Evolutionary conservation across 2,329 filamentous ascomycete species (phyloP).

Genomic region (Delphinella strobiligena): DNA sequence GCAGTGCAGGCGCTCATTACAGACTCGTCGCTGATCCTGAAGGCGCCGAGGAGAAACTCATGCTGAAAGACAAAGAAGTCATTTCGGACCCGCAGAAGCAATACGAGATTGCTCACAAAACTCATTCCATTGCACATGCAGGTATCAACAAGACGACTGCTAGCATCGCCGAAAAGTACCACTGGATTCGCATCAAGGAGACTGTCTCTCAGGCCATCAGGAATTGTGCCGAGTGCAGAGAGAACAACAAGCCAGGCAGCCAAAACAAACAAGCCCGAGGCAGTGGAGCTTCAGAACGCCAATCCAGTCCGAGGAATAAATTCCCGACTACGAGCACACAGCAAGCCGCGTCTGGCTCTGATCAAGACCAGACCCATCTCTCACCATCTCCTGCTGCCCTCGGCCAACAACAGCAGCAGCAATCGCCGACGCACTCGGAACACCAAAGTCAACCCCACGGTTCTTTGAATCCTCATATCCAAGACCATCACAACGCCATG

Average conservation of each 20-base stretch:
- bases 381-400: too few species aligned
- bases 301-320: conserved; percentile 14
- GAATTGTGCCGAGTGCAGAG: conserved; percentile 83
- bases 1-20: conserved; percentile 91
- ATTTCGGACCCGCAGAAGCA: conserved; percentile 81
- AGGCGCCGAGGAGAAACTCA: conserved; percentile 58
- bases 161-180: conserved; percentile 82
- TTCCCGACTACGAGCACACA: background rate
- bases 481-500: conserved; percentile 16
- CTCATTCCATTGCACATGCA: conserved; percentile 67
- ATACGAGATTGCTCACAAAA: conserved; percentile 71
- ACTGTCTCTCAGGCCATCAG: conserved; percentile 91
- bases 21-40: conserved; percentile 51
- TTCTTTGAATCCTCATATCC: too few species aligned
- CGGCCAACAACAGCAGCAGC: conserved; percentile 10
- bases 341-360: background rate
- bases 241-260: conserved; percentile 23
- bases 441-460: too few species aligned
- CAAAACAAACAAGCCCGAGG: conserved; percentile 1
- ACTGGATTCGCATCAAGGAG: conserved; percentile 97
- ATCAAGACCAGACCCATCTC: too few species aligned
- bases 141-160: conserved; percentile 98
- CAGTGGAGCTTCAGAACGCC: conserved; percentile 13
- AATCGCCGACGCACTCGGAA: conserved; percentile 20
- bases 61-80: conserved; percentile 97